Conservation (phyloP, 2,329 filamentous ascomycete genomes). For the Alternaria alternata region DNA sequence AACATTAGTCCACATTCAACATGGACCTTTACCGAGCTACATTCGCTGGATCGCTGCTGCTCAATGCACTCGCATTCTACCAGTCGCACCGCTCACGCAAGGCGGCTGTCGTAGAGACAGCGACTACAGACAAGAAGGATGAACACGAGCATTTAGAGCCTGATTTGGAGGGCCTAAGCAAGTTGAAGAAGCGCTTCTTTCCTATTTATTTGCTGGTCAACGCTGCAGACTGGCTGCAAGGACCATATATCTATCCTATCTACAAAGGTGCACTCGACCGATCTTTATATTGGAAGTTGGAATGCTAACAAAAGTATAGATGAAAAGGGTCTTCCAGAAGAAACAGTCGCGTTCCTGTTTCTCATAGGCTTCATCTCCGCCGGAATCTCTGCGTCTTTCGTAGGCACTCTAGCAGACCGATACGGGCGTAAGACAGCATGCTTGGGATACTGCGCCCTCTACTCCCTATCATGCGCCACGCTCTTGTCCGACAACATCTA, state of each 20-base stretch:
- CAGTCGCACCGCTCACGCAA: constrained; percentile 37
- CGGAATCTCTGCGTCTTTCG: constrained; percentile 59
- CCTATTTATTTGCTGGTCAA: constrained; percentile 56
- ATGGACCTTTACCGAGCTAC: constrained; percentile 46
- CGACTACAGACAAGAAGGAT: constrained; percentile 31
- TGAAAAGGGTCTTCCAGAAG: constrained; percentile 57
- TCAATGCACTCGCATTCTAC: constrained; percentile 39
- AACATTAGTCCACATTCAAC: constrained; percentile 16
- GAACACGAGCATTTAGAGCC: constrained; percentile 34
- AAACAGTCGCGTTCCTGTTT: constrained; percentile 52
- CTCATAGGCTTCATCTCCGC: constrained; percentile 59
- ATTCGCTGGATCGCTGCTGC: constrained; percentile 36
- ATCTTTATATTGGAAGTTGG: background rate
- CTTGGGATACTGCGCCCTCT: constrained; percentile 63
- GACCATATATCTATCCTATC: constrained; percentile 61
- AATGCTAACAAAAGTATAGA: constrained; percentile 35
- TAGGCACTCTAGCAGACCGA: constrained; percentile 60
- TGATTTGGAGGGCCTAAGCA: constrained; percentile 40
- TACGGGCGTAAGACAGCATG: constrained; percentile 63
- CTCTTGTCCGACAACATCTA: constrained; percentile 58
- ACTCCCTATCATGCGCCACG: constrained; percentile 62
- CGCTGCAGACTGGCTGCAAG: constrained; percentile 59
- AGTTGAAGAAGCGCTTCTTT: constrained; percentile 55
- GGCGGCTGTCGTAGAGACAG: constrained; percentile 11
- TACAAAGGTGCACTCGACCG: constrained; percentile 53